Evolutionary conservation across 1,284 basidiomycete species (phyloP).

Genomic region (Coriolopsis trogii): DNA sequence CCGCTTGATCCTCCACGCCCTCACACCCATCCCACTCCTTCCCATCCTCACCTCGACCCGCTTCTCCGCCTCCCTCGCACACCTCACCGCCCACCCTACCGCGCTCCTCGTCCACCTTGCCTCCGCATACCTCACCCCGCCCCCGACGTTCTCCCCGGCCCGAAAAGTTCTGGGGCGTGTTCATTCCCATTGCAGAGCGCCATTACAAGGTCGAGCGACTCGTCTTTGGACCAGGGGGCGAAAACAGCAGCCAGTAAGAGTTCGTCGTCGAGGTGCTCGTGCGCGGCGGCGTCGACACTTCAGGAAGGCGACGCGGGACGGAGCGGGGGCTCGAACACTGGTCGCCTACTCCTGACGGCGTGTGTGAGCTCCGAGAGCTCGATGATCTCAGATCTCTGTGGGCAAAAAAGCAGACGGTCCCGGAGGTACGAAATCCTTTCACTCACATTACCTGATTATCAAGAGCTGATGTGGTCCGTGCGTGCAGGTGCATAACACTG

Average conservation of each 20-base stretch:
- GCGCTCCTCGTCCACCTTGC: constrained; percentile 65
- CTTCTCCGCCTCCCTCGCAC: constrained; percentile 68
- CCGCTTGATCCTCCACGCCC: constrained; percentile 67
- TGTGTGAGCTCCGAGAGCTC: constrained; percentile 52
- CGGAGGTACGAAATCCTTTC: constrained; percentile 54
- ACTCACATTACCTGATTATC: background rate
- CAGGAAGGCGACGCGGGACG: constrained; percentile 51
- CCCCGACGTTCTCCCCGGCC: constrained; percentile 62
- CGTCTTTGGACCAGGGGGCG: constrained; percentile 57
- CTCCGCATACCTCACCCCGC: constrained; percentile 65
- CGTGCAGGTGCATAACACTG: constrained; percentile 35
- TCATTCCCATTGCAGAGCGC: constrained; percentile 67
- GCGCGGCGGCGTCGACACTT: constrained; percentile 41
- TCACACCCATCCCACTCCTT: constrained; percentile 53
- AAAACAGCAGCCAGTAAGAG: constrained; percentile 51
- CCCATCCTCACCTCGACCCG: constrained; percentile 60
- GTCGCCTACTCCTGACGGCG: constrained; percentile 34
- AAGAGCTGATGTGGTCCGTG: background rate
- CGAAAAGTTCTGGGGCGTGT: constrained; percentile 77
- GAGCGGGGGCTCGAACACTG: constrained; percentile 71
- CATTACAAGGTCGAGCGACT: constrained; percentile 59
- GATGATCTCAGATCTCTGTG: constrained; percentile 52
- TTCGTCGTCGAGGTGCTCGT: constrained; percentile 67
- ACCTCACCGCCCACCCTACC: constrained; percentile 69
- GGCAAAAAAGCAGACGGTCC: constrained; percentile 39